Evolutionary conservation across 805 yeast species (phyloP).

Genomic region (Kluyveromyces dobzhanskii): DNA sequence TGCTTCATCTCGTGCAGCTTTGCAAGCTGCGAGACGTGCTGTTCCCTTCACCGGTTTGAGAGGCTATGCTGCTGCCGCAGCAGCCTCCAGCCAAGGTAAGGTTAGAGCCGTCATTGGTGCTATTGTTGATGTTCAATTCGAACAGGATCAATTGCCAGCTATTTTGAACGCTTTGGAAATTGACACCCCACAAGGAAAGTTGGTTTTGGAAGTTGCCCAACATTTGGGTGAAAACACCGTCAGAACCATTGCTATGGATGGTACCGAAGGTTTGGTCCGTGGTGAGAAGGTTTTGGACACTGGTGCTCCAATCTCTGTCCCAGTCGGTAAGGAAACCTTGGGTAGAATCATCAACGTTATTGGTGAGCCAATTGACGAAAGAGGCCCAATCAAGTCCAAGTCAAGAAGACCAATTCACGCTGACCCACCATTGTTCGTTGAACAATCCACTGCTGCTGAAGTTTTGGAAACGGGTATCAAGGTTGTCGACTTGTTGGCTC

Average conservation of each 20-base stretch:
- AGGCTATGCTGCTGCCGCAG: conserved; percentile 35
- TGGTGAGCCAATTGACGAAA: conserved; percentile 99
- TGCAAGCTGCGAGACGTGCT: conserved; percentile 83
- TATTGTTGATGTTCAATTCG: conserved; percentile 98
- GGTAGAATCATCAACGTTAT: conserved; percentile 97
- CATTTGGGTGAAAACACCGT: conserved; percentile 99
- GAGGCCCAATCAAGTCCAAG: conserved; percentile 94
- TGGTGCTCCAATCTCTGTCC: conserved; percentile 97
- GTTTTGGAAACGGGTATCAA: conserved; percentile 99
- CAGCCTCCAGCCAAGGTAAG: conserved; percentile 63
- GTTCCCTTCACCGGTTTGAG: conserved; percentile 38
- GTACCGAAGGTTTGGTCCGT: conserved; percentile 99
- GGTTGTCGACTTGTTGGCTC: conserved; percentile 98
- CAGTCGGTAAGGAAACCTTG: conserved; percentile 98
- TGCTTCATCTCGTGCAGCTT: conserved; percentile 73
- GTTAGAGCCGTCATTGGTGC: conserved; percentile 99
- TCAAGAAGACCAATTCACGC: conserved; percentile 97
- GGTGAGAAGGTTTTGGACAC: conserved; percentile 89
- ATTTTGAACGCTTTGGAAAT: conserved; percentile 94
- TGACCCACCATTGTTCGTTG: conserved; percentile 93
- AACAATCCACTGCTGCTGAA: conserved; percentile 97
- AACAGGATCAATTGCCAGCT: conserved; percentile 94
- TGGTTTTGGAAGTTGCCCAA: conserved; percentile 97
- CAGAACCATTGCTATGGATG: conserved; percentile 99
- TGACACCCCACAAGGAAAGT: conserved; percentile 66